Evolutionary conservation across 2,329 filamentous ascomycete genomes (phyloP).

Genomic region (Aquanectria penicillioides): DNA sequence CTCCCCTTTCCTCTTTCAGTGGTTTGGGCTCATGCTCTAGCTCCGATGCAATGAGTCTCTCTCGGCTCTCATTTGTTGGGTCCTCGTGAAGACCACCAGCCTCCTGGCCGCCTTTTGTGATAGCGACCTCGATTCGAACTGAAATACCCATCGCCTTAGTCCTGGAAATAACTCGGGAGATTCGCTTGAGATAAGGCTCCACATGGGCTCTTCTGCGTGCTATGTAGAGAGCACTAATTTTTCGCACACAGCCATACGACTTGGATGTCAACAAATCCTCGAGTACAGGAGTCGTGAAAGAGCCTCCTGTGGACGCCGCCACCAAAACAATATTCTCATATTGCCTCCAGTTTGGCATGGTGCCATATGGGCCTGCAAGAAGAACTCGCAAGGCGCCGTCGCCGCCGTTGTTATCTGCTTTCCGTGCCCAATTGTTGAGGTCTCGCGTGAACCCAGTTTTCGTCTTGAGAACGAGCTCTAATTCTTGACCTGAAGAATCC

Average conservation of each 20-base stretch:
- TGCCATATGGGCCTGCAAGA: slow-evolving; percentile 36
- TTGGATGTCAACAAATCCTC: slow-evolving; percentile 32
- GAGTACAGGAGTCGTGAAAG: slow-evolving; percentile 36
- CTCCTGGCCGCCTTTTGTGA: slow-evolving; percentile 23
- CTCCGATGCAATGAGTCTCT: slow-evolving; percentile 34
- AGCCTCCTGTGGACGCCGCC: slow-evolving; percentile 36
- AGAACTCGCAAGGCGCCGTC: slow-evolving; percentile 29
- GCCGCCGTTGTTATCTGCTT: slow-evolving; percentile 18
- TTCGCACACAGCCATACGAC: slow-evolving; percentile 33
- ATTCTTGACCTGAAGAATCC: slow-evolving; percentile 25
- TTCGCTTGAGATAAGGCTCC: slow-evolving; percentile 30
- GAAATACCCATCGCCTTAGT: slow-evolving; percentile 39
- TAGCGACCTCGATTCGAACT: slow-evolving; percentile 33
- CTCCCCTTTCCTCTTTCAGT: not conserved
- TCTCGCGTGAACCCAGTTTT: slow-evolving; percentile 35
- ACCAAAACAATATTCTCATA: slow-evolving; percentile 37
- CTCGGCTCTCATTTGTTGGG: slow-evolving; percentile 31
- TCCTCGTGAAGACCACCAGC: slow-evolving; percentile 10
- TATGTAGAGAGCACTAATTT: slow-evolving; percentile 35
- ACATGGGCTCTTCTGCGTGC: slow-evolving; percentile 32
- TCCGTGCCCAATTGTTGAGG: slow-evolving; percentile 38
- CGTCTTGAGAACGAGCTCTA: slow-evolving; percentile 37
- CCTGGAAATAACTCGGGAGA: slow-evolving; percentile 24
- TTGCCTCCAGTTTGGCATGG: slow-evolving; percentile 36
- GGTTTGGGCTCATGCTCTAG: not conserved